A percentile compares a stretch with the other conserved stretches of the same genome.
Evolutionary conservation across 148 eudicot species (phyloP).

Genomic region (Vaccinium macrocarpon): DNA sequence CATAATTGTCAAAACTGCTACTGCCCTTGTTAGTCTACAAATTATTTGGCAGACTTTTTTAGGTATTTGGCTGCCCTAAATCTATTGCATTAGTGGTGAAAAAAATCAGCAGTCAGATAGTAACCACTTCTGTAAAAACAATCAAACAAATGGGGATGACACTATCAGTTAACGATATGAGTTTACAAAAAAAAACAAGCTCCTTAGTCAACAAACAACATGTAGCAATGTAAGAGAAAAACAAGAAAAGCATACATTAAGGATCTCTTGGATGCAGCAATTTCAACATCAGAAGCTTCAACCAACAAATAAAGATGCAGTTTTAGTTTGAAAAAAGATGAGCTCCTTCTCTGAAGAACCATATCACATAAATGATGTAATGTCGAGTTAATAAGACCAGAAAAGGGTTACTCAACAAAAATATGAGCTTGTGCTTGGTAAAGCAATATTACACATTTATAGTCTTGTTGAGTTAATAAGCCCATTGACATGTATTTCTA

Average conservation of each 20-base stretch:
- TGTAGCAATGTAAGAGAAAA: background rate
- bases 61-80: background rate
- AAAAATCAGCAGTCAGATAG: background rate
- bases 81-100: background rate
- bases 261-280: background rate
- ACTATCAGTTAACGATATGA: background rate
- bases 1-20: background rate
- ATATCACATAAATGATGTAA: background rate
- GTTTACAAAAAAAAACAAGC: background rate
- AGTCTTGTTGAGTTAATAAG: constrained; percentile 6
- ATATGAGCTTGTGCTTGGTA: background rate
- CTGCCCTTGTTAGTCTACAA: constrained; percentile 1
- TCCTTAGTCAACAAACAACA: background rate
- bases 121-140: background rate
- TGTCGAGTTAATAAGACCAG: background rate
- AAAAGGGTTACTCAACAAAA: background rate
- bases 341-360: background rate
- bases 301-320: background rate
- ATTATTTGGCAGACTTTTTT: background rate
- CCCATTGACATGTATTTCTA: background rate
- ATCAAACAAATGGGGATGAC: background rate
- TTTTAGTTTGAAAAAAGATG: background rate
- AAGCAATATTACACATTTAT: background rate
- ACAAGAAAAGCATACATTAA: background rate
- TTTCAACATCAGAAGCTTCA: background rate